These are phyloP conservation scores for Polygonum maritimum DNA, from an alignment of 148 eudicot genomes.

Conservation along the genomic window DNA sequence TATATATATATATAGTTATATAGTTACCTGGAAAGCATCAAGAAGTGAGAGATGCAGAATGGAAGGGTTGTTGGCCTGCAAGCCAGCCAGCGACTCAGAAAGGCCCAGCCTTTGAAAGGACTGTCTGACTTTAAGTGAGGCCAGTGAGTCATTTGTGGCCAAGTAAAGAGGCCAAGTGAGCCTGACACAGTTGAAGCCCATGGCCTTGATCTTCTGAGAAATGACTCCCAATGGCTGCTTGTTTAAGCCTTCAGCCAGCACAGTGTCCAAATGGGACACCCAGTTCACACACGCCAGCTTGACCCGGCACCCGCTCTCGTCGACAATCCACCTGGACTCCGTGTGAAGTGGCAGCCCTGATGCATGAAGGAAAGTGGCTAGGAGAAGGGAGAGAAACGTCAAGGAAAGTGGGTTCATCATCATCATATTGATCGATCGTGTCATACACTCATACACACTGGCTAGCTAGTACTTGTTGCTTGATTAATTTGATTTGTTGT, in stretches of 20 bases:
- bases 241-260: conserved; percentile 75
- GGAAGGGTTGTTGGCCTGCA: conserved; percentile 58
- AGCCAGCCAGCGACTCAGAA: conserved; percentile 37
- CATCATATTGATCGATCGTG: background rate
- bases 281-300: conserved; percentile 86
- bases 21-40: conserved; percentile 57
- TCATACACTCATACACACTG: too few relatives aligned
- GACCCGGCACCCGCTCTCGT: conserved; percentile 49
- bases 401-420: background rate
- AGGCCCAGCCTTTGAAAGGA: conserved; percentile 45
- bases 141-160: conserved; percentile 49
- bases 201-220: conserved; percentile 27
- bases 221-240: conserved; percentile 54
- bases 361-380: background rate
- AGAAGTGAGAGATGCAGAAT: conserved; percentile 63
- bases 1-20: too few relatives aligned
- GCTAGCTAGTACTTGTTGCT: too few relatives aligned
- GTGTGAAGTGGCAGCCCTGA: conserved; percentile 49
- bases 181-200: conserved; percentile 93
- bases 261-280: conserved; percentile 61
- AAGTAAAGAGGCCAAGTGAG: conserved; percentile 81
- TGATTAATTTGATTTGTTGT: too few relatives aligned
- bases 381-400: background rate
- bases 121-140: conserved; percentile 43
- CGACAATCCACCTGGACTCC: conserved; percentile 71